Evolutionary conservation across 1,284 basidiomycete genomes (phyloP).

Genomic region (Apiotrichum laibachii): DNA sequence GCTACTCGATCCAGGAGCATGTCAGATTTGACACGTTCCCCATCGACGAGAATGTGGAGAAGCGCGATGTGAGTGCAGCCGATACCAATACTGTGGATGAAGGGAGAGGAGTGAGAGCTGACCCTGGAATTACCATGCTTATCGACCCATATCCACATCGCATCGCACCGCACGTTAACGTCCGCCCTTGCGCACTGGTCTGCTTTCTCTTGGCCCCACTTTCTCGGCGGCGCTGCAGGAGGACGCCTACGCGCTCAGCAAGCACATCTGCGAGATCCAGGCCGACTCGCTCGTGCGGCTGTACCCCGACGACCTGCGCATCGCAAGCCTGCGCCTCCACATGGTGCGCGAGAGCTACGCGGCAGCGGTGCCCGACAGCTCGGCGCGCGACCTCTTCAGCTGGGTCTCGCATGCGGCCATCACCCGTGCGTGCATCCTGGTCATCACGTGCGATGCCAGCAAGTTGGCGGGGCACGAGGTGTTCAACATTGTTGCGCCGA

Average conservation of each 20-base stretch:
- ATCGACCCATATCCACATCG: not conserved
- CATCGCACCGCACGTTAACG: no score
- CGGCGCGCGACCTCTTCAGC: conserved; percentile 38
- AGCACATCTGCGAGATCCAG: conserved; percentile 48
- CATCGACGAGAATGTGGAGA: conserved; percentile 32
- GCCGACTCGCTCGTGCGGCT: conserved; percentile 38
- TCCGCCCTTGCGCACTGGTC: no score
- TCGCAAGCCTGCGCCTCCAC: conserved; percentile 50
- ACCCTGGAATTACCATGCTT: not conserved
- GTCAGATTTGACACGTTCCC: conserved; percentile 35
- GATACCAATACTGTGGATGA: not conserved
- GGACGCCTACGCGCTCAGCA: conserved; percentile 44
- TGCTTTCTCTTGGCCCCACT: no score
- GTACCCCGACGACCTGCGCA: conserved; percentile 22
- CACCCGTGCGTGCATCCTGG: conserved; percentile 42
- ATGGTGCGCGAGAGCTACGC: conserved; percentile 26
- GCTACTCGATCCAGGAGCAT: conserved; percentile 30
- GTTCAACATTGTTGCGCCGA: conserved; percentile 46
- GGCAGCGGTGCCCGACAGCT: conserved; percentile 10
- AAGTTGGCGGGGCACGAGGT: conserved; percentile 41
- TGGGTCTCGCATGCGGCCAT: conserved; percentile 38
- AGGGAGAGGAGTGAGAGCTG: not conserved
- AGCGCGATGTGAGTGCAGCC: conserved; percentile 30
- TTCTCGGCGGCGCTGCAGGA: conserved; percentile 21
- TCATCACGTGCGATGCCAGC: conserved; percentile 25